Evolutionary conservation across 148 eudicot genomes (phyloP), one percentile per base, ranked within the genome.

Genomic region (Fagopyrum tataricum): DNA sequence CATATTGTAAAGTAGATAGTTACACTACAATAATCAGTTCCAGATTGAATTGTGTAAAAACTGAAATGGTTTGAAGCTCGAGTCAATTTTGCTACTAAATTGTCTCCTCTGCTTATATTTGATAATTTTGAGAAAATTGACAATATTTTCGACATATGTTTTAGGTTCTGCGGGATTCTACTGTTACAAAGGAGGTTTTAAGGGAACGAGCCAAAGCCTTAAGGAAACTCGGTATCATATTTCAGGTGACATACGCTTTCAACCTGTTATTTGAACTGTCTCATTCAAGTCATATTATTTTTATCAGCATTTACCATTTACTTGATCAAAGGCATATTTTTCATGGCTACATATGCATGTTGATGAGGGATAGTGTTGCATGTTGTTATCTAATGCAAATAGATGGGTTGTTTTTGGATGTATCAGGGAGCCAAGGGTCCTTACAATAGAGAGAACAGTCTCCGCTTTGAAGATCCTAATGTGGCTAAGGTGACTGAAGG

Each of bases 211-310:
- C 98, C 10, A 86, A 74, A 76, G 97, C 85, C 62, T 82, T 93
- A 91, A 87, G 80, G 79, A 93, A 91, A 82, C 96, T 93, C 44
- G 98, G 98, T 66, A 82, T 82, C 20, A 85, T 93, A 73, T 91
- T 93, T 74, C 98, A 86, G 79, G 98, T 91, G 85, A 84, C 86
- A 37, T 18, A 31, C 2, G 37, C 37, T 31, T 31, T 31, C 37
- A 31, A 31, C 37, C 37, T 2, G 53, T 4, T 15, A 15, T 49
- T 49, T 15, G 17, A 49, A 49, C 17, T 14, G 5, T 49, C 20
- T 15, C 55, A 3, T 49, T 49, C 55, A 49, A 49, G 6, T 49
- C 17, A 15, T 49, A 13, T n/a, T n/a, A n/a, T n/a, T n/a, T n/a
- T n/a, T 13, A 48, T 48, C 52, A 13, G 52, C 12, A 2, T 1